Evolutionary conservation across 805 yeast species (phyloP), one percentile per base, ranked within the genome.

Genomic region (Ascoidea asiatica): DNA sequence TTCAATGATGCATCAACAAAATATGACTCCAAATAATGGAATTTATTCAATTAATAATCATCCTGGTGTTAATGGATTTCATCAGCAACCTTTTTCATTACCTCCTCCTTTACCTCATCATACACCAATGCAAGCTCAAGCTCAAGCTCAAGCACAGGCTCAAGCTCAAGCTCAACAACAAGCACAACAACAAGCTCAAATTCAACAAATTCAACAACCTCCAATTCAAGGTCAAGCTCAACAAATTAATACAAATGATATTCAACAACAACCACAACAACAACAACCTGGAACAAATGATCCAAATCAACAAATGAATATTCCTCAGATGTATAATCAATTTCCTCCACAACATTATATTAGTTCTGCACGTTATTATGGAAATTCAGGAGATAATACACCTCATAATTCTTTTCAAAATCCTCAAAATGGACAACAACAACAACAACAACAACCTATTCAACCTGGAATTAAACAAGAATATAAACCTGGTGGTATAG

Each of bases 11-110:
- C 48, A 2, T 45, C 43, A 11, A 44, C 48, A 5, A 46, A 48
- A 19, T 47, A 42, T 40, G 54, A 53, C 46, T 48, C 56, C 39
- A 45, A 45, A 17, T 47, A 51, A 18, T 50, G 48, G 20, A 46
- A 46, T 23, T 50, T 49, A 17, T 43, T 44, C 17, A 52, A 44
- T 42, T 52, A 46, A 29, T 46, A 43, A 18, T 19, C 18, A 18
- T 46, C 44, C 29, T 47, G 44, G 37, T 50, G 48, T n/a, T 29
- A 21, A 20, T 19, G 15, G 23, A 22, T 29, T 17, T 4, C 36
- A 22, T 8, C 23, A 44, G 19, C 40, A 20, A 19, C 13, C 21
- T 19, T 17, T 36, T 23, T n/a, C 23, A 7, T 29, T 29, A 29
- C 35, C 35, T 3, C 35, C 35, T 29, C 35, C 35, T 29, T 29